Conservation (phyloP, 306 rosid species). For the Vachellia pachyceras region DNA sequence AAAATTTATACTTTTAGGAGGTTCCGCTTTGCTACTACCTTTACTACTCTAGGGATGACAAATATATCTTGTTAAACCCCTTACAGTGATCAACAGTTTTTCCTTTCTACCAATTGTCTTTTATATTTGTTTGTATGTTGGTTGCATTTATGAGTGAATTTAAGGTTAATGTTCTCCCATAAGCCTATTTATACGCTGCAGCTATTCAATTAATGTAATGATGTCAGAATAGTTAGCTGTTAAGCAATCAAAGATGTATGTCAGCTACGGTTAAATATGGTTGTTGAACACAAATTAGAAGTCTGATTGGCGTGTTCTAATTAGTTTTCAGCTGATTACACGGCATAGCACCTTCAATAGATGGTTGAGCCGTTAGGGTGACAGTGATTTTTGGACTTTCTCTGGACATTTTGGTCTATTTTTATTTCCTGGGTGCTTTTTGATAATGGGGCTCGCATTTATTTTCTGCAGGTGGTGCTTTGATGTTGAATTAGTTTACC, state of each 20-base stretch:
- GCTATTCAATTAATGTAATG: background rate
- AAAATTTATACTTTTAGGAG: too few relatives aligned
- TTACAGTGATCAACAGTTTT: background rate
- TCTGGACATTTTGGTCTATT: background rate
- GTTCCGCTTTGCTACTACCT: too few relatives aligned
- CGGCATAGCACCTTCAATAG: background rate
- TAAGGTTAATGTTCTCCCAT: background rate
- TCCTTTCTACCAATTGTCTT: background rate
- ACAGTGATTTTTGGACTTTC: background rate
- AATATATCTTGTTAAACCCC: background rate
- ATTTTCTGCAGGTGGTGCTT: conserved; percentile 90
- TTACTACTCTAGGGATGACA: too few relatives aligned
- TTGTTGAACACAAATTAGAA: background rate
- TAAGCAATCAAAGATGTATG: background rate
- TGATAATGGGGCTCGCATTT: conserved; percentile 8
- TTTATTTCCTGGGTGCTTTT: background rate
- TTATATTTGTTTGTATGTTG: background rate
- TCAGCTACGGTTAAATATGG: background rate
- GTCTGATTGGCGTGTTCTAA: background rate
- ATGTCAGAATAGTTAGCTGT: background rate
- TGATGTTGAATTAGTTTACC: conserved; percentile 85
- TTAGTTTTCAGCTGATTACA: background rate
- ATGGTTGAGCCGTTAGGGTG: too few relatives aligned
- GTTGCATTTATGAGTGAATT: background rate
- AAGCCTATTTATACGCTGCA: background rate